Conservation (phyloP, 768 basidiomycete species). For the Russula compacta region DNA sequence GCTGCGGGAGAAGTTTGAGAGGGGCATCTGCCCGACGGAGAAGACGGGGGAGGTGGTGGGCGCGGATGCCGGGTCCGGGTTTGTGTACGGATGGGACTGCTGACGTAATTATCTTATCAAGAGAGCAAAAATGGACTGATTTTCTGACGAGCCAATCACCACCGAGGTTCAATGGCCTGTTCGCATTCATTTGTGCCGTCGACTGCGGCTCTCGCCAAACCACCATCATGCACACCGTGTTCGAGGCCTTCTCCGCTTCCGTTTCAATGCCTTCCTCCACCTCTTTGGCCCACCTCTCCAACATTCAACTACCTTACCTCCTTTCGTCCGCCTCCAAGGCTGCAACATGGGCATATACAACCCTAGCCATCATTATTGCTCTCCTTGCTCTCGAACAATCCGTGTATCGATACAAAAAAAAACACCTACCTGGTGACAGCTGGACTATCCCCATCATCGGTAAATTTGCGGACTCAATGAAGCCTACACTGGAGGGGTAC, state of each 20-base stretch:
- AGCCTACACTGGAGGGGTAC: conserved; percentile 88
- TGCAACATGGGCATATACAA: conserved; percentile 55
- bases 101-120: neutral
- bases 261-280: conserved; percentile 38
- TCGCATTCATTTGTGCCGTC: neutral
- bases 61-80: neutral
- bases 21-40: conserved; percentile 47
- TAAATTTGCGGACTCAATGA: conserved; percentile 87
- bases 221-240: conserved; percentile 29
- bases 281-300: conserved; percentile 32
- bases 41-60: neutral
- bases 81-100: conserved; percentile 5
- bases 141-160: conserved; percentile 6
- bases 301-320: conserved; percentile 41
- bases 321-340: conserved; percentile 29
- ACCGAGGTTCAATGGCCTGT: neutral
- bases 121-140: conserved; percentile 11
- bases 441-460: conserved; percentile 99
- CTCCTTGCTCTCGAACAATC: conserved; percentile 82
- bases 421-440: conserved; percentile 70
- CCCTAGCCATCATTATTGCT: conserved; percentile 54
- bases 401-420: conserved; percentile 85
- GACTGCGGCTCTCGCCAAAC: neutral
- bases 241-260: conserved; percentile 27
- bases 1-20: conserved; percentile 60